Conservation (phyloP, 306 rosid genomes). For the Dalbergia cochinchinensis region DNA sequence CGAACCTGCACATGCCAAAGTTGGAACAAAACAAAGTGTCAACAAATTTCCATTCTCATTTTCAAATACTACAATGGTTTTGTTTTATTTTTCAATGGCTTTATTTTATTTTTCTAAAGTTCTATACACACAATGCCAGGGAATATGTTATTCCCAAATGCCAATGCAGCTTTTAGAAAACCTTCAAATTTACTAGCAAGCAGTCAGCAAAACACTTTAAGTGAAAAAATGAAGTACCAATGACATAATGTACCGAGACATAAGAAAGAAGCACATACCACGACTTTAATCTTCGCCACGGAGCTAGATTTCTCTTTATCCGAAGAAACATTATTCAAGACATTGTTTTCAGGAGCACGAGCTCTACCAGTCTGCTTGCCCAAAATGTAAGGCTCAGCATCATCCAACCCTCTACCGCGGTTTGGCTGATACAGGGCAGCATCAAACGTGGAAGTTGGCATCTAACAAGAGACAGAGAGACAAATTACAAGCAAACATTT, state of each 20-base stretch:
- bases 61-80: conserved; percentile 1
- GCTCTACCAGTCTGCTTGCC: conserved; percentile 62
- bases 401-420: conserved; percentile 68
- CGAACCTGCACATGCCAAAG: conserved; percentile 69
- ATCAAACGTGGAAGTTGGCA: conserved; percentile 58
- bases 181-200: conserved; percentile 7
- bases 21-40: conserved; percentile 16
- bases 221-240: conserved; percentile 8
- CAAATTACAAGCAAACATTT: conserved; percentile 20
- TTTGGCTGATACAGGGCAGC: conserved; percentile 52
- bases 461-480: conserved; percentile 47
- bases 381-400: conserved; percentile 65
- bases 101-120: too few species aligned
- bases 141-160: too few species aligned
- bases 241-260: neutral
- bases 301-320: conserved; percentile 81
- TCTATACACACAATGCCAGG: too few species aligned
- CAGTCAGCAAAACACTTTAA: conserved; percentile 24
- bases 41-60: neutral
- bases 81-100: neutral
- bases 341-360: conserved; percentile 66
- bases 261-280: conserved; percentile 63
- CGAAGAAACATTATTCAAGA: conserved; percentile 66
- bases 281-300: conserved; percentile 95
- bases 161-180: neutral